Evolutionary conservation across 2,329 filamentous ascomycete genomes (phyloP).

Genomic region (Phyllosticta citriasiana): DNA sequence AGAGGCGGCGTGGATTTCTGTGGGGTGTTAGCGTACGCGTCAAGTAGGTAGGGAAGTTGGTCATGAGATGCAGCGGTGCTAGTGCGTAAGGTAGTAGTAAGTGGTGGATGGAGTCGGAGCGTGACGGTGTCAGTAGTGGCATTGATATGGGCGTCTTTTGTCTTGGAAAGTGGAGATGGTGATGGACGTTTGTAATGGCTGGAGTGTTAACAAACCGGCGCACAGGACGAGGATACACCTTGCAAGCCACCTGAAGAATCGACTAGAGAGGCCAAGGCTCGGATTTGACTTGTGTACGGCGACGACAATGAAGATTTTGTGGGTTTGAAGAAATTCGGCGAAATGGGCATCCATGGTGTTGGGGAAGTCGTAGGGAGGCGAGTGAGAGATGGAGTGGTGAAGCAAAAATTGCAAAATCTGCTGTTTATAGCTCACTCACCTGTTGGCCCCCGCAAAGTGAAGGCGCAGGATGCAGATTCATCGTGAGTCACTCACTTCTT

Average conservation of each 20-base stretch:
- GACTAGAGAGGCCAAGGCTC: not conserved
- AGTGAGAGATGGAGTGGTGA: not conserved
- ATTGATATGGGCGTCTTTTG: not conserved
- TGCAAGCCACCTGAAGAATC: not conserved
- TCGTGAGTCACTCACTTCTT: not conserved
- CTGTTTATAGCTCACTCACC: not conserved
- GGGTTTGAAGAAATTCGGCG: not conserved
- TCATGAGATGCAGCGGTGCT: not conserved
- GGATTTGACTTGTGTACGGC: not conserved
- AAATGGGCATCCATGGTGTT: not conserved
- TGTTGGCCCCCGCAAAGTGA: not conserved
- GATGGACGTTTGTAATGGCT: not conserved
- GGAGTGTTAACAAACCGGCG: not conserved
- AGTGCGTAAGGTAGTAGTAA: not conserved
- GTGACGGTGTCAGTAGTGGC: not conserved
- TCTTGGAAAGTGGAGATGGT: not conserved
- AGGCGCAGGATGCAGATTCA: not conserved
- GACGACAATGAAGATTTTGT: not conserved
- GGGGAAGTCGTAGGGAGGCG: not conserved
- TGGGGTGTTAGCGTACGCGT: not conserved
- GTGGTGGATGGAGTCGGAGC: not conserved
- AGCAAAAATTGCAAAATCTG: not conserved
- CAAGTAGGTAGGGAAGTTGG: not conserved
- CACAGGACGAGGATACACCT: slow-evolving; percentile 1
- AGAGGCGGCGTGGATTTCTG: slow-evolving; percentile 8